These are phyloP conservation scores for Coemansia biformis DNA, from an alignment of 192 early-diverging fungal genomes.

Conservation along the genomic window DNA sequence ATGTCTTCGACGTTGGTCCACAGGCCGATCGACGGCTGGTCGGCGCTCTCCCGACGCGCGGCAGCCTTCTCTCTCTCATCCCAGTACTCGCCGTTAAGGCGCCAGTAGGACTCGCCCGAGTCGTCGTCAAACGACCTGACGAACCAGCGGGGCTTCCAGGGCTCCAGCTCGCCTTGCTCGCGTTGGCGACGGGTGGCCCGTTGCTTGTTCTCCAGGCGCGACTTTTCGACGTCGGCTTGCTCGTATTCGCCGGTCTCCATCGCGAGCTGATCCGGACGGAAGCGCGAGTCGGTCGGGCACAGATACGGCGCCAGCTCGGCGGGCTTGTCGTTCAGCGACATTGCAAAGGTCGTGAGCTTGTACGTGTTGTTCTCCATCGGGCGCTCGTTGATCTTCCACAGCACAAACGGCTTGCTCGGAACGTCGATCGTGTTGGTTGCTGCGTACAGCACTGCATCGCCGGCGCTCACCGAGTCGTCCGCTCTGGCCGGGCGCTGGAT, in stretches of 20 bases:
- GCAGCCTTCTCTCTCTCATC: slow-evolving; percentile 52
- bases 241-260: slow-evolving; percentile 83
- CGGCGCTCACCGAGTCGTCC: slow-evolving; percentile 13
- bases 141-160: slow-evolving; percentile 79
- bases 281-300: slow-evolving; percentile 76
- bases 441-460: slow-evolving; percentile 27
- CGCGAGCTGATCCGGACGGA: slow-evolving; percentile 78
- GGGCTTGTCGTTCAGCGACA: slow-evolving; percentile 69
- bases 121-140: slow-evolving; percentile 59
- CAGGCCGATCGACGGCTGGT: not conserved
- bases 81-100: slow-evolving; percentile 72
- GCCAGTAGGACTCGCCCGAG: slow-evolving; percentile 63
- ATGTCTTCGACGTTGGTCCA: slow-evolving; percentile 44
- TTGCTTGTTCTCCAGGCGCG: slow-evolving; percentile 71
- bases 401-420: slow-evolving; percentile 49
- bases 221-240: slow-evolving; percentile 67
- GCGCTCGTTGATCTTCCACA: slow-evolving; percentile 60
- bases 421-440: slow-evolving; percentile 34
- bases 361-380: slow-evolving; percentile 56
- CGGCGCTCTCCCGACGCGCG: not conserved
- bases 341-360: slow-evolving; percentile 72
- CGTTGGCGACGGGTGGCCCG: slow-evolving; percentile 55
- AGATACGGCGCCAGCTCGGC: slow-evolving; percentile 54
- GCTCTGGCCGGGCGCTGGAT: slow-evolving; percentile 11
- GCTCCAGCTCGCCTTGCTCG: slow-evolving; percentile 54